These are phyloP conservation scores for Berberis thunbergii DNA, from an alignment of 164 flowering plant species.

Conservation along the genomic window DNA sequence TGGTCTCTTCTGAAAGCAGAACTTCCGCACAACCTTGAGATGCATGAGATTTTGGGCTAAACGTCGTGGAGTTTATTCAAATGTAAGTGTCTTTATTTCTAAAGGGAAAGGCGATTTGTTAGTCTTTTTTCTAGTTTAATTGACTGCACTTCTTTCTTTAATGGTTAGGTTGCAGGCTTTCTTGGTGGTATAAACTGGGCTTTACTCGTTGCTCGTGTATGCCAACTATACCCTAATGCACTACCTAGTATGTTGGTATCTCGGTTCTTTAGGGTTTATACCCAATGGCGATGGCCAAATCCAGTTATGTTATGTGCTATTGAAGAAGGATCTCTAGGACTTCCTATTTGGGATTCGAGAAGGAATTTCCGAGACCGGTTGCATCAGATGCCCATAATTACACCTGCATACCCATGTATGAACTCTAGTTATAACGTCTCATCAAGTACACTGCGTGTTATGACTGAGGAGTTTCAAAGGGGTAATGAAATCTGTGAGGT, in stretches of 20 bases:
- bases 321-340: conserved; percentile 70
- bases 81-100: conserved; percentile 35
- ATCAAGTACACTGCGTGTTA: conserved; percentile 71
- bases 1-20: conserved; percentile 27
- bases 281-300: conserved; percentile 62
- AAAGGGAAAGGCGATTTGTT: not conserved
- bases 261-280: conserved; percentile 52
- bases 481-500: conserved; percentile 87
- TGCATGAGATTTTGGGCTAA: conserved; percentile 95
- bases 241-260: conserved; percentile 48
- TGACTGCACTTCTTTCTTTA: not conserved
- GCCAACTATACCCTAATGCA: conserved; percentile 61
- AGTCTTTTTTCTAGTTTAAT: not conserved
- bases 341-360: conserved; percentile 87
- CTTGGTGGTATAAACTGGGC: conserved; percentile 66
- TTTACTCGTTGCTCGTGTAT: conserved; percentile 51
- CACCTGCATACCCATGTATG: conserved; percentile 98
- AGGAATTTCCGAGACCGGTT: conserved; percentile 52
- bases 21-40: conserved; percentile 75
- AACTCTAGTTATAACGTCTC: conserved; percentile 97
- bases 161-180: conserved; percentile 44
- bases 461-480: conserved; percentile 77
- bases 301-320: conserved; percentile 60
- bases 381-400: conserved; percentile 89
- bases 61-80: conserved; percentile 91